A percentile compares a stretch with the other conserved stretches of the same genome.
These are phyloP conservation scores for Penicillium sp. DNA, from an alignment of 2,329 filamentous ascomycete genomes.

Conservation along the genomic window DNA sequence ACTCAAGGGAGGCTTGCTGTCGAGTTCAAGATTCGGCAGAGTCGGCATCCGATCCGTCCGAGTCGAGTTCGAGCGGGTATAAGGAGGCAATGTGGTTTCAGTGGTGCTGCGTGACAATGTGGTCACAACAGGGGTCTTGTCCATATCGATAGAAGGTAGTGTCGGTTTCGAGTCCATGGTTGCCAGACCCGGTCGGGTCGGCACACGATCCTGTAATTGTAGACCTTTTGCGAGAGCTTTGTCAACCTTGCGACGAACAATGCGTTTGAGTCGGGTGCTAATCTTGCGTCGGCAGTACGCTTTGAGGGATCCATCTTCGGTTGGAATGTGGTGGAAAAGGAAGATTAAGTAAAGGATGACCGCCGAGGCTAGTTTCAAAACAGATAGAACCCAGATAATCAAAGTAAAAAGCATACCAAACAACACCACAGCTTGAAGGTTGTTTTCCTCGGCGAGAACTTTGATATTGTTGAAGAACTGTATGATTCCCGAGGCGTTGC, in stretches of 20 bases:
- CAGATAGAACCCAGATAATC: constrained; percentile 82
- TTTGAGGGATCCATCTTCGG: constrained; percentile 73
- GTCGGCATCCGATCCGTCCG: constrained; percentile 31
- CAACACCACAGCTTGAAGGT: constrained; percentile 77
- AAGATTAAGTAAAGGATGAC: constrained; percentile 82
- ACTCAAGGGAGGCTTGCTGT: constrained; percentile 43
- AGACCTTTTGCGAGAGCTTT: constrained; percentile 81
- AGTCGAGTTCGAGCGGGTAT: constrained; percentile 57
- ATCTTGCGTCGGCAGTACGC: constrained; percentile 92
- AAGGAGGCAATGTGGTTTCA: constrained; percentile 65
- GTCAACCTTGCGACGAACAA: constrained; percentile 84
- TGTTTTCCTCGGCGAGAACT: constrained; percentile 69
- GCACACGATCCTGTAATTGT: constrained; percentile 55
- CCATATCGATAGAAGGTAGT: constrained; percentile 60
- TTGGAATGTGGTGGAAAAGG: constrained; percentile 88
- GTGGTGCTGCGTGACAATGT: constrained; percentile 46
- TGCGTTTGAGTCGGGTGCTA: constrained; percentile 78
- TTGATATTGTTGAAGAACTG: constrained; percentile 84
- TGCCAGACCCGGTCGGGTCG: constrained; percentile 37
- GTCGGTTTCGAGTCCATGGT: constrained; percentile 50
- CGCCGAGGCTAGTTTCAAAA: constrained; percentile 71
- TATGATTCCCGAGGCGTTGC: constrained; percentile 64
- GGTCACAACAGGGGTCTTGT: constrained; percentile 34
- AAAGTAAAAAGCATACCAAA: constrained; percentile 91
- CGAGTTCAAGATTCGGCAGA: constrained; percentile 43